These are phyloP conservation scores for Pseudonitzschia multiseries DNA, from an alignment of 108 stramenopile species.

Conservation along the genomic window DNA sequence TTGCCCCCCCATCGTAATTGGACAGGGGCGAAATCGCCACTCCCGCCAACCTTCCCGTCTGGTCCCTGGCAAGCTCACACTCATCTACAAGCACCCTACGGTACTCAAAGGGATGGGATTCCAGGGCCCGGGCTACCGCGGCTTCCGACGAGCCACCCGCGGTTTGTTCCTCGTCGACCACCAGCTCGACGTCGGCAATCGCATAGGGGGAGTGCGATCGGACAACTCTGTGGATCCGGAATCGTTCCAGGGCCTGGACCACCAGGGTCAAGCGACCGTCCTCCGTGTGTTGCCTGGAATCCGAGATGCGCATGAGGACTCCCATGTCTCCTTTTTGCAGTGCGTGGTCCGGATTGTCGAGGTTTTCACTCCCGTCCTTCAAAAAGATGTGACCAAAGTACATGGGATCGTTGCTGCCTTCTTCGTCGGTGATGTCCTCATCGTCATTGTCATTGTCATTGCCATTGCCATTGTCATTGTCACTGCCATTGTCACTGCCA, in stretches of 20 bases:
- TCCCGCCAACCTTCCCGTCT: neutral
- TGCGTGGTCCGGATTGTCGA: slow-evolving; percentile 27
- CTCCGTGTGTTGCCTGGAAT: slow-evolving; percentile 36
- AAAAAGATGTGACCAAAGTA: slow-evolving; percentile 52
- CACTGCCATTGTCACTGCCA: neutral
- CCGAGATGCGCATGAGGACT: slow-evolving; percentile 46
- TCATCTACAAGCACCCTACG: neutral
- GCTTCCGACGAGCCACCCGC: neutral
- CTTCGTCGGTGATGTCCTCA: neutral
- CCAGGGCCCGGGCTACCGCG: neutral
- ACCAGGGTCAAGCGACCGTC: slow-evolving; percentile 46
- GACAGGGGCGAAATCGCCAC: slow-evolving; percentile 8
- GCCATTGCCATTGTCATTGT: neutral
- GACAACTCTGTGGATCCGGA: slow-evolving; percentile 26
- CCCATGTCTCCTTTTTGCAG: slow-evolving; percentile 18
- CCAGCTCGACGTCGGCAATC: slow-evolving; percentile 42
- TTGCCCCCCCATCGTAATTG: slow-evolving; percentile 14
- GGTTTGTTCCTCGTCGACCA: slow-evolving; percentile 36
- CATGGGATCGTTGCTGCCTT: neutral
- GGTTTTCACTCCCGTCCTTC: slow-evolving; percentile 34
- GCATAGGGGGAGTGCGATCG: slow-evolving; percentile 34
- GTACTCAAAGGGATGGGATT: neutral
- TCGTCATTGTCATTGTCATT: neutral
- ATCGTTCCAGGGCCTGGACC: slow-evolving; percentile 50
- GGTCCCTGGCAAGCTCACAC: neutral